phyloP scores from a whole-genome alignment of 2,329 filamentous ascomycete species.

The Fusarium sp. region DNA sequence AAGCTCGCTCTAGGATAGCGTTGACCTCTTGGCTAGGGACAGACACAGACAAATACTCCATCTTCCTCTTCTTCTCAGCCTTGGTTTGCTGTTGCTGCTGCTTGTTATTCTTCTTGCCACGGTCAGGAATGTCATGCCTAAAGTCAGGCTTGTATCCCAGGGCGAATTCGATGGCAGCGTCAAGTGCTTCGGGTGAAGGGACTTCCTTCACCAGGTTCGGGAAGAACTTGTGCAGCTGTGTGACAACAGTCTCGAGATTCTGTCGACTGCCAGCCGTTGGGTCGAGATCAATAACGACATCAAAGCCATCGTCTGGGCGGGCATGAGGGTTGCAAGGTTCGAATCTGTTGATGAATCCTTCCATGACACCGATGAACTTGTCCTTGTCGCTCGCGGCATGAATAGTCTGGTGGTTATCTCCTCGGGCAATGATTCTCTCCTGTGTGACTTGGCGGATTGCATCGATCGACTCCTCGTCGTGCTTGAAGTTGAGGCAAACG shows the following conservation, averaged over 20 bases:
- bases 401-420: constrained; percentile 98
- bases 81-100: constrained; percentile 43
- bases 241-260: constrained; percentile 86
- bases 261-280: constrained; percentile 80
- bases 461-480: constrained; percentile 80
- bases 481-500: constrained; percentile 90
- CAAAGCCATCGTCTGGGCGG: constrained; percentile 84
- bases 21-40: constrained; percentile 58
- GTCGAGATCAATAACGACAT: constrained; percentile 87
- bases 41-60: constrained; percentile 70
- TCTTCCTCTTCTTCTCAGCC: constrained; percentile 51
- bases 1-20: constrained; percentile 75
- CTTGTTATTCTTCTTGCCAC: constrained; percentile 54
- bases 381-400: constrained; percentile 79
- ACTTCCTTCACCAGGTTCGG: constrained; percentile 80
- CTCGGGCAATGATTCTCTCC: constrained; percentile 83
- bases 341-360: constrained; percentile 89
- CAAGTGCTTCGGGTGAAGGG: constrained; percentile 79
- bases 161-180: constrained; percentile 81
- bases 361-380: constrained; percentile 92
- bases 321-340: constrained; percentile 77
- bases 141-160: constrained; percentile 82
- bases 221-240: constrained; percentile 78
- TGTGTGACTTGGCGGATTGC: constrained; percentile 81
- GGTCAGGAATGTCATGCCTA: constrained; percentile 78